A percentile compares a stretch with the other conserved stretches of the same genome.
Conservation (phyloP, 768 basidiomycete species). For the Trametes cinnabarina region DNA sequence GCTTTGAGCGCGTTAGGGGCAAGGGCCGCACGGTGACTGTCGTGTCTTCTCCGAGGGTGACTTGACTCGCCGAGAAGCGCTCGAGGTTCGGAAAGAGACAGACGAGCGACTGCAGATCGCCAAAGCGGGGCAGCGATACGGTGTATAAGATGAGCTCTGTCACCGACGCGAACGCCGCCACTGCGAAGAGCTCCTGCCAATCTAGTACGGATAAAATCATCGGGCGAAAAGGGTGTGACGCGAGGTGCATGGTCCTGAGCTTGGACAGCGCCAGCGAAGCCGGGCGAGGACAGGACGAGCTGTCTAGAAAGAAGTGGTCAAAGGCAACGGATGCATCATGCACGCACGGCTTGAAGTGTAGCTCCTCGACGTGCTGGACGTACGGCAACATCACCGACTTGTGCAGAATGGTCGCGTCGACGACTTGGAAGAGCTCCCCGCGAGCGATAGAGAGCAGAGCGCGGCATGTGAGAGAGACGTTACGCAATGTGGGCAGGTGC, state of each 20-base stretch:
- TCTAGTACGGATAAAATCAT: too few relatives aligned
- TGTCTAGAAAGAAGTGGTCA: neutral
- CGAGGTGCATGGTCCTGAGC: neutral
- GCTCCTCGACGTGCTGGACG: neutral
- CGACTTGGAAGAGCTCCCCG: neutral
- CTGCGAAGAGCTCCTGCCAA: too few relatives aligned
- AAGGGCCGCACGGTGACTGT: too few relatives aligned
- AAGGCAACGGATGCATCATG: neutral
- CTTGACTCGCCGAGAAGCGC: too few relatives aligned
- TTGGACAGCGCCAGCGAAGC: neutral
- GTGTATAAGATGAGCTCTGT: too few relatives aligned
- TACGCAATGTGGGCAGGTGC: neutral
- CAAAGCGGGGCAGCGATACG: too few relatives aligned
- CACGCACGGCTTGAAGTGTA: neutral
- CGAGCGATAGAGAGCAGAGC: neutral
- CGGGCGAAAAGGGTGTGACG: neutral
- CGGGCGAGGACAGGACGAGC: neutral
- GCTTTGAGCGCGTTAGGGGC: too few relatives aligned
- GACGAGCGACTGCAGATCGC: too few relatives aligned
- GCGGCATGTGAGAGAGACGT: neutral
- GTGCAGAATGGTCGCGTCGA: neutral
- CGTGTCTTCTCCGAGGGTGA: too few relatives aligned
- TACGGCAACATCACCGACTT: neutral
- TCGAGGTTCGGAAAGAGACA: too few relatives aligned
- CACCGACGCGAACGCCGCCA: too few relatives aligned